Evolutionary conservation across 1,284 basidiomycete genomes (phyloP).

Genomic region (Singerocomus rubriflavus): DNA sequence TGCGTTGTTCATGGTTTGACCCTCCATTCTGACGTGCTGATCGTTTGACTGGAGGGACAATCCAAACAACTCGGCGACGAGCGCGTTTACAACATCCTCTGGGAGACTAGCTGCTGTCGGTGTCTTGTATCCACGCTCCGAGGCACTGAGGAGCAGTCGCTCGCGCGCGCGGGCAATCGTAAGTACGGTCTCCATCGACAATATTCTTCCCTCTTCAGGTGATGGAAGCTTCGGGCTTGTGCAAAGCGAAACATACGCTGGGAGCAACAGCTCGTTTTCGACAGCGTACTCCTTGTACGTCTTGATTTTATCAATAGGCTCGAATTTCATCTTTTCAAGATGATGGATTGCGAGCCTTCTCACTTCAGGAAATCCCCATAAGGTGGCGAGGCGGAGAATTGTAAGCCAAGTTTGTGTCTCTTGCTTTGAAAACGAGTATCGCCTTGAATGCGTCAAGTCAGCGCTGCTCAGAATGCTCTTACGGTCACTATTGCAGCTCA

Average conservation of each 20-base stretch:
- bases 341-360: slow-evolving; percentile 57
- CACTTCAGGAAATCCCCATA: slow-evolving; percentile 61
- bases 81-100: slow-evolving; percentile 33
- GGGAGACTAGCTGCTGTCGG: slow-evolving; percentile 37
- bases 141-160: slow-evolving; percentile 41
- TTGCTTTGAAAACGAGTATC: slow-evolving; percentile 17
- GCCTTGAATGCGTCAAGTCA: slow-evolving; percentile 10
- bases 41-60: slow-evolving; percentile 15
- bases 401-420: slow-evolving; percentile 53
- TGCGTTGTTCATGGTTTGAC: slow-evolving; percentile 7
- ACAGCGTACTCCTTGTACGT: slow-evolving; percentile 49
- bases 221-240: slow-evolving; percentile 53
- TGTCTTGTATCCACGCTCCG: slow-evolving; percentile 39
- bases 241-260: slow-evolving; percentile 55
- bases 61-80: slow-evolving; percentile 35
- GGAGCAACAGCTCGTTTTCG: slow-evolving; percentile 51
- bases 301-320: slow-evolving; percentile 59
- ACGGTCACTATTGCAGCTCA: slow-evolving; percentile 25
- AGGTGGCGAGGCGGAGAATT: slow-evolving; percentile 55
- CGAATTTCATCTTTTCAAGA: slow-evolving; percentile 55
- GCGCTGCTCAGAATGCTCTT: background rate
- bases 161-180: slow-evolving; percentile 60
- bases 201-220: slow-evolving; percentile 50
- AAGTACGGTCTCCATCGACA: slow-evolving; percentile 60
- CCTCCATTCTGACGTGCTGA: background rate